Evolutionary conservation across 2,329 filamentous ascomycete species (phyloP).

Genomic region (Aplosporella prunicola): DNA sequence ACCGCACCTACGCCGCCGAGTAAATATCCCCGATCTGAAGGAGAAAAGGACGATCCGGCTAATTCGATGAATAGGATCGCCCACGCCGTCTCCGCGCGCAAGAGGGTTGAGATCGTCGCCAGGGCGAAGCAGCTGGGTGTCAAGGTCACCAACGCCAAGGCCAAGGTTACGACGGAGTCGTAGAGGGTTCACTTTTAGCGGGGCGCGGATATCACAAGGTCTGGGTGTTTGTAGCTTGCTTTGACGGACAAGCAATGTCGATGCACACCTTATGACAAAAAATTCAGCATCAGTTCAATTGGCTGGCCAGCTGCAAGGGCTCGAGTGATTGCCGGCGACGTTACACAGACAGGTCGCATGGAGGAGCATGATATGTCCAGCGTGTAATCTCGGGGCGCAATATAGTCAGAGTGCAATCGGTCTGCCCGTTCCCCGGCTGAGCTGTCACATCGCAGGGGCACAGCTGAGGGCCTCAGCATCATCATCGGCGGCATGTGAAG

Average conservation of each 20-base stretch:
- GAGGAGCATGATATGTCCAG: no score
- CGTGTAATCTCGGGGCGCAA: no score
- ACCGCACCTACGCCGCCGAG: constrained; percentile 98
- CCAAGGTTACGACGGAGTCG: constrained; percentile 92
- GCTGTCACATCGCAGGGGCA: no score
- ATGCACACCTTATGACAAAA: constrained; percentile 12
- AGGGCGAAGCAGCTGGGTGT: constrained; percentile 97
- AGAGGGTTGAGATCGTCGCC: constrained; percentile 95
- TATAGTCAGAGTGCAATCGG: no score
- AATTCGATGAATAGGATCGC: constrained; percentile 61
- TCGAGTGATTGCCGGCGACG: constrained; percentile 4
- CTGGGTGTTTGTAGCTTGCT: constrained; percentile 12
- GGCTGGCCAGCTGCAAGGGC: constrained; percentile 7
- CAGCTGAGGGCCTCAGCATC: no score
- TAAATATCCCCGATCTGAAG: constrained; percentile 36
- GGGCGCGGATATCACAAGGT: constrained; percentile 12
- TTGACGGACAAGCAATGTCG: constrained; percentile 9
- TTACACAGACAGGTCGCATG: constrained; percentile 3
- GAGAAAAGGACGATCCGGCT: constrained; percentile 6
- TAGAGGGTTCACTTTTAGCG: constrained; percentile 29
- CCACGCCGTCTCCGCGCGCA: constrained; percentile 95
- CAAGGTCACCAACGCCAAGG: constrained; percentile 99
- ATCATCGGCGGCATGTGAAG: no score
- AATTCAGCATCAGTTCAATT: constrained; percentile 11
- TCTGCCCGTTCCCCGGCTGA: no score